Evolutionary conservation across 2,329 filamentous ascomycete species (phyloP).

Genomic region (Penicillium polonicum): DNA sequence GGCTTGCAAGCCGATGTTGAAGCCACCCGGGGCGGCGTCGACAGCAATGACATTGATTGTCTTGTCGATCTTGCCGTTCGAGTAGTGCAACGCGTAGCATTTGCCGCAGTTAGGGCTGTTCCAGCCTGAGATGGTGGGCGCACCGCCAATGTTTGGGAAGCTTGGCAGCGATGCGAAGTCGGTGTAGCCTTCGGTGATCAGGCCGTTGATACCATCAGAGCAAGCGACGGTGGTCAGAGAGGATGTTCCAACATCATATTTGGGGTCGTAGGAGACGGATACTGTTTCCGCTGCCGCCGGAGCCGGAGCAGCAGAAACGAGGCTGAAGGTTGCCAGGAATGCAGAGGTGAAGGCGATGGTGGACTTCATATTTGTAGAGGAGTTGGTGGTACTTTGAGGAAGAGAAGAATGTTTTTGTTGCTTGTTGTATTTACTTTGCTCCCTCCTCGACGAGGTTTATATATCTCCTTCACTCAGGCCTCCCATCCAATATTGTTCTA

Average conservation of each 20-base stretch:
- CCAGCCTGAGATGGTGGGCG: constrained; percentile 49
- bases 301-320: constrained; percentile 26
- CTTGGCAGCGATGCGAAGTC: constrained; percentile 47
- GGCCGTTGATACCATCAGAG: constrained; percentile 39
- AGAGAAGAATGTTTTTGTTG: not conserved
- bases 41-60: constrained; percentile 51
- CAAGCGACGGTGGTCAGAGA: constrained; percentile 54
- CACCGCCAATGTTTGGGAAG: constrained; percentile 53
- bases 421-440: constrained; percentile 1
- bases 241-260: constrained; percentile 63
- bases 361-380: constrained; percentile 26
- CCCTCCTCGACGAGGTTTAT: constrained; percentile 1
- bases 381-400: not conserved
- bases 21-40: constrained; percentile 46
- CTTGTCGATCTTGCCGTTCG: constrained; percentile 37
- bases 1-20: constrained; percentile 51
- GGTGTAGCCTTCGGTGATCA: constrained; percentile 32
- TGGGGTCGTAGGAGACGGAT: constrained; percentile 67
- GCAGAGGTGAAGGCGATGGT: constrained; percentile 20
- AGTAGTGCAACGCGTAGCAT: constrained; percentile 53
- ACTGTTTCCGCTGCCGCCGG: constrained; percentile 25
- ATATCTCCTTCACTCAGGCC: constrained; percentile 12
- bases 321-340: constrained; percentile 23
- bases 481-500: constrained; percentile 9
- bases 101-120: constrained; percentile 51